These are phyloP conservation scores for Auriscalpium orientale DNA, from an alignment of 768 basidiomycete genomes.

Conservation along the genomic window DNA sequence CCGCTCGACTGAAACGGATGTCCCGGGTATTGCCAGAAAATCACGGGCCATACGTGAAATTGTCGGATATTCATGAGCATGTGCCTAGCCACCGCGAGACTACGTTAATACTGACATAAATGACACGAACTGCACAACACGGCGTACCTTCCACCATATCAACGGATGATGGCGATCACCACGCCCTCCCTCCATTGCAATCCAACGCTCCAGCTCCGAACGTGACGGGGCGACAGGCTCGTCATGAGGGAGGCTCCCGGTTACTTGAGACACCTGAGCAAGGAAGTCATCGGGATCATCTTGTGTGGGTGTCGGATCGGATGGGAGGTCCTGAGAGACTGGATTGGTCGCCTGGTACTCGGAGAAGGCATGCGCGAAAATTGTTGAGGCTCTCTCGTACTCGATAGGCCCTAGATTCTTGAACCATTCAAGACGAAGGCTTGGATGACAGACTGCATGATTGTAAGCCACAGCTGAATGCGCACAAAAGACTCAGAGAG, in stretches of 20 bases:
- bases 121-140: no score
- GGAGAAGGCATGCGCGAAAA: slow-evolving; percentile 7
- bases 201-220: not conserved
- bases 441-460: slow-evolving; percentile 24
- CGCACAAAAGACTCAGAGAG: no score
- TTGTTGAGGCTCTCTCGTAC: no score
- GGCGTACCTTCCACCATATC: slow-evolving; percentile 3
- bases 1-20: slow-evolving; percentile 27
- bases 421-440: slow-evolving; percentile 20
- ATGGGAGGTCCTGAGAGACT: not conserved
- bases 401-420: not conserved
- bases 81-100: slow-evolving; percentile 10
- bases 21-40: slow-evolving; percentile 27
- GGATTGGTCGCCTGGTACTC: not conserved
- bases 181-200: not conserved
- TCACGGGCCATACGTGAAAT: slow-evolving; percentile 25
- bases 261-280: not conserved
- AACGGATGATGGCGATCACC: not conserved
- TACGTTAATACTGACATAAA: no score
- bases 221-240: not conserved
- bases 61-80: slow-evolving; percentile 20
- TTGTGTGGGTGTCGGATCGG: slow-evolving; percentile 5
- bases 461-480: no score
- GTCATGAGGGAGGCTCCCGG: not conserved
- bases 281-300: not conserved